Percentiles rank a stretch among this genome's conserved stretches.
Evolutionary conservation across 129 eudicot species (phyloP).

Genomic region (Escallonia herrerae): DNA sequence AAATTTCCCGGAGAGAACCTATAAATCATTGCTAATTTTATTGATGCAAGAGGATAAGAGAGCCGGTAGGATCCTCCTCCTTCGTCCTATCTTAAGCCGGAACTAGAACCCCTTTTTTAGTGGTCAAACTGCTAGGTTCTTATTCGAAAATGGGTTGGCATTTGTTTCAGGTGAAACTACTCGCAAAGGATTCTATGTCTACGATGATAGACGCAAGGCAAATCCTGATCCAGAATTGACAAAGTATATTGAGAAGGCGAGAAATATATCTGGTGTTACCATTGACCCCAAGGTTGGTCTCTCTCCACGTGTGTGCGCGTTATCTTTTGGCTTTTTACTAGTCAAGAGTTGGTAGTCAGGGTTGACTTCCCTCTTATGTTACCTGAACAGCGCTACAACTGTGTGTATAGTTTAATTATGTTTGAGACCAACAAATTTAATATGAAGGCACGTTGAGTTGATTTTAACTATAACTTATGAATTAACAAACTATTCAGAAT

Average conservation of each 20-base stretch:
- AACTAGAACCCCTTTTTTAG: not conserved
- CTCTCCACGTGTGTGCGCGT: not conserved
- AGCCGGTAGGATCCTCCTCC: conserved; percentile 41
- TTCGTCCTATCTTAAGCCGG: not conserved
- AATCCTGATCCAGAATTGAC: conserved; percentile 81
- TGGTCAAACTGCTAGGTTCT: not conserved
- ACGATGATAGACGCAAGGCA: conserved; percentile 73
- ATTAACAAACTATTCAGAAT: no score
- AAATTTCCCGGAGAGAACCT: conserved; percentile 83
- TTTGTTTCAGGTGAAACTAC: conserved; percentile 63
- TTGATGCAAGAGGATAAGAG: conserved; percentile 96
- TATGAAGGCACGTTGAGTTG: no score
- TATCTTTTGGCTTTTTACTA: no score
- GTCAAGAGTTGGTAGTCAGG: not conserved
- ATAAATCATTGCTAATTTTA: conserved; percentile 67
- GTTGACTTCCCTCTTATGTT: not conserved
- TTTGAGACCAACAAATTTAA: no score
- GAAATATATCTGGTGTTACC: conserved; percentile 62
- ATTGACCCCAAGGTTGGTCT: conserved; percentile 75
- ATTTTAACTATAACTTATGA: no score
- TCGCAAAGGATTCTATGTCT: conserved; percentile 75
- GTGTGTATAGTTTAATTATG: no score
- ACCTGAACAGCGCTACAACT: not conserved
- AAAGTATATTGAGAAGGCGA: conserved; percentile 69
- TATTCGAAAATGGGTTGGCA: not conserved